A percentile compares a stretch with the other conserved stretches of the same genome.
phyloP scores from a whole-genome alignment of 495 filamentous ascomycete species.

The Penicillium diatomitis region DNA sequence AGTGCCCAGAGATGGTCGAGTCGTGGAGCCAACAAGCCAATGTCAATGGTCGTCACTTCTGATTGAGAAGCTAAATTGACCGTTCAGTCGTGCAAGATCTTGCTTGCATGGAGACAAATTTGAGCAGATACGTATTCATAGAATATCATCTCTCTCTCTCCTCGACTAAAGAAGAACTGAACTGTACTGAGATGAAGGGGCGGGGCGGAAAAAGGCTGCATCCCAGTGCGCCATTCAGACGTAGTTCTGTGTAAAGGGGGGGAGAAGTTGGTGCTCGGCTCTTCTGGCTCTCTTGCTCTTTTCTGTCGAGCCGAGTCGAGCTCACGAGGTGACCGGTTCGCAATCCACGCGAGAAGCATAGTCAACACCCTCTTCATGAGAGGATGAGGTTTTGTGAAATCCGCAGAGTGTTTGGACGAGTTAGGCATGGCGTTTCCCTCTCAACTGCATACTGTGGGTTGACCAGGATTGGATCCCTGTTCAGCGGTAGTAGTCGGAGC shows the following conservation, averaged over 20 bases:
- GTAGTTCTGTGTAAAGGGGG: constrained; percentile 1
- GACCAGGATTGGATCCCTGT: background rate
- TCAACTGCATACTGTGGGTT: background rate
- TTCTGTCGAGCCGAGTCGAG: too few species aligned
- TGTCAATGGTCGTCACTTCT: too few species aligned
- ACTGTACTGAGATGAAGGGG: constrained; percentile 2
- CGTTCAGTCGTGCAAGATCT: too few species aligned
- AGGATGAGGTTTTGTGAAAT: constrained; percentile 3
- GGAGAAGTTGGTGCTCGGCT: background rate
- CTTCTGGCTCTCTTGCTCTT: too few species aligned
- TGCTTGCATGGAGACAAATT: too few species aligned
- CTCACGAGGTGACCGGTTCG: constrained; percentile 7
- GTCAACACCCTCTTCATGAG: constrained; percentile 7
- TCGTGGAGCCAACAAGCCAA: too few species aligned
- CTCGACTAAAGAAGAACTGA: background rate
- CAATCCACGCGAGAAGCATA: constrained; percentile 6
- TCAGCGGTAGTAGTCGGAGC: constrained; percentile 27
- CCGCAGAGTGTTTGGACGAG: constrained; percentile 1
- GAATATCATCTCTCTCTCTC: background rate
- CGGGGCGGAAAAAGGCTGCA: background rate
- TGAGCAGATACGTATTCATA: too few species aligned
- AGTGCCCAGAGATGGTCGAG: too few species aligned
- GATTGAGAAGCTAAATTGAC: too few species aligned
- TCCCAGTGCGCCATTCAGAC: background rate
- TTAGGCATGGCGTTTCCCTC: background rate